These are phyloP conservation scores for Dioszegia hungarica DNA, from an alignment of 768 basidiomycete species.

Conservation along the genomic window DNA sequence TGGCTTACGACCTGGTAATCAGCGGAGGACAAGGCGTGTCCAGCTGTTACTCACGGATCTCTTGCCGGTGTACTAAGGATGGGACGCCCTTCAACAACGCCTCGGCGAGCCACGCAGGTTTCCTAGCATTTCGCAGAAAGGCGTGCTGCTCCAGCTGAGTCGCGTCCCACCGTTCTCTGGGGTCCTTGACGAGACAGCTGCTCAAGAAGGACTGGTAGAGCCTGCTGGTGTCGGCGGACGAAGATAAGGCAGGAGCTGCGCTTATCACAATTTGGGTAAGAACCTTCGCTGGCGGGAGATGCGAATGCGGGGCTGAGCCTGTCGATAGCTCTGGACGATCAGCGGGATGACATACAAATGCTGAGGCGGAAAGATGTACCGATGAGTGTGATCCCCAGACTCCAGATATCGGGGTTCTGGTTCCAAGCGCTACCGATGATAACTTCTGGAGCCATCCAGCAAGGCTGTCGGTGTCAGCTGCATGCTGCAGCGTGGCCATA, in stretches of 20 bases:
- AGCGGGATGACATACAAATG: neutral
- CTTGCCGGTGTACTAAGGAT: slow-evolving; percentile 31
- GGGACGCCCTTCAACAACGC: slow-evolving; percentile 56
- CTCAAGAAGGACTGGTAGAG: slow-evolving; percentile 79
- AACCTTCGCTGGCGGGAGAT: slow-evolving; percentile 67
- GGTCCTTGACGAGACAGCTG: slow-evolving; percentile 78
- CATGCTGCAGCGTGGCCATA: neutral
- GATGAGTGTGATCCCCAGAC: slow-evolving; percentile 89
- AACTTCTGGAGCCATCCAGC: slow-evolving; percentile 96
- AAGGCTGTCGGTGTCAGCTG: slow-evolving; percentile 56
- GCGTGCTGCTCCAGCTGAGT: slow-evolving; percentile 52
- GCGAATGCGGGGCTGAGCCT: slow-evolving; percentile 78
- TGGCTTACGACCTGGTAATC: neutral
- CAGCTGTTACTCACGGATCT: slow-evolving; percentile 20
- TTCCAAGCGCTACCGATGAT: slow-evolving; percentile 81
- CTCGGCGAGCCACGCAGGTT: slow-evolving; percentile 69
- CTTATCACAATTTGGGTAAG: slow-evolving; percentile 74
- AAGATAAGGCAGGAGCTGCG: slow-evolving; percentile 69
- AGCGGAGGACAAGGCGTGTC: neutral
- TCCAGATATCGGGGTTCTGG: slow-evolving; percentile 82
- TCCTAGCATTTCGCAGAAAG: slow-evolving; percentile 76
- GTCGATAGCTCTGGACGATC: slow-evolving; percentile 62
- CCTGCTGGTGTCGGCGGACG: slow-evolving; percentile 60
- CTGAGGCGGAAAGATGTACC: slow-evolving; percentile 11
- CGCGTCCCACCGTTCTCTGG: slow-evolving; percentile 58